A percentile compares a stretch with the other conserved stretches of the same genome.
Evolutionary conservation across 2,329 filamentous ascomycete species (phyloP).

Genomic region (Fusarium oligoseptatum): DNA sequence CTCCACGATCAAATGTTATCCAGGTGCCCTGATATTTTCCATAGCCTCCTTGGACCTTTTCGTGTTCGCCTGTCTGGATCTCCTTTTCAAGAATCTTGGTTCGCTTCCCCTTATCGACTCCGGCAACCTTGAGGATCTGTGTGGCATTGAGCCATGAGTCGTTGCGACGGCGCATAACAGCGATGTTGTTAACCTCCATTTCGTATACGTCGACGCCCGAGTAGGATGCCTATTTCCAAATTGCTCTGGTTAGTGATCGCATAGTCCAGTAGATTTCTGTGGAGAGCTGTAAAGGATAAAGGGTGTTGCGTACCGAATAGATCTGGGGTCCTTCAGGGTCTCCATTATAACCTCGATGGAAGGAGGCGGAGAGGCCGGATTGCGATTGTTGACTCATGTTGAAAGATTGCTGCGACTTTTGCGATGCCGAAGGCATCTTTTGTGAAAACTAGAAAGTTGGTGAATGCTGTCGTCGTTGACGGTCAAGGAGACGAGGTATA

Average conservation of each 20-base stretch:
- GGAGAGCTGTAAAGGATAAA: not conserved
- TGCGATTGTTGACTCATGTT: slow-evolving; percentile 69
- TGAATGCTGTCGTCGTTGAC: not conserved
- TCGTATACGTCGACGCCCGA: slow-evolving; percentile 98
- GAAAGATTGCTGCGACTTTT: slow-evolving; percentile 69
- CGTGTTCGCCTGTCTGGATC: slow-evolving; percentile 94
- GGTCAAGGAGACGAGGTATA: not conserved
- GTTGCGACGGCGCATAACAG: slow-evolving; percentile 94
- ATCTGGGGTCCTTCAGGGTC: slow-evolving; percentile 66
- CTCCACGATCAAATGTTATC: slow-evolving; percentile 93
- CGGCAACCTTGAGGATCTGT: slow-evolving; percentile 97
- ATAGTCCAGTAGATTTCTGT: not conserved
- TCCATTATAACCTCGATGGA: slow-evolving; percentile 51
- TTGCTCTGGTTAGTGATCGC: slow-evolving; percentile 31
- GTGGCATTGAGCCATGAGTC: slow-evolving; percentile 99
- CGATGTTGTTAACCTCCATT: slow-evolving; percentile 94
- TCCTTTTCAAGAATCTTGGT: slow-evolving; percentile 99
- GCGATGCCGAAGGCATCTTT: slow-evolving; percentile 60
- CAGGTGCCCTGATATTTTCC: slow-evolving; percentile 99
- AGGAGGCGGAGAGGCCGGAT: slow-evolving; percentile 54
- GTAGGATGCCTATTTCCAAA: slow-evolving; percentile 77
- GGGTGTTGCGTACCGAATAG: slow-evolving; percentile 66
- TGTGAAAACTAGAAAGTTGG: not conserved
- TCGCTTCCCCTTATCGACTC: slow-evolving; percentile 96
- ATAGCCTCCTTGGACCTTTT: slow-evolving; percentile 98